These are phyloP conservation scores for Salix dunnii DNA, from an alignment of 345 rosid genomes.

Conservation along the genomic window DNA sequence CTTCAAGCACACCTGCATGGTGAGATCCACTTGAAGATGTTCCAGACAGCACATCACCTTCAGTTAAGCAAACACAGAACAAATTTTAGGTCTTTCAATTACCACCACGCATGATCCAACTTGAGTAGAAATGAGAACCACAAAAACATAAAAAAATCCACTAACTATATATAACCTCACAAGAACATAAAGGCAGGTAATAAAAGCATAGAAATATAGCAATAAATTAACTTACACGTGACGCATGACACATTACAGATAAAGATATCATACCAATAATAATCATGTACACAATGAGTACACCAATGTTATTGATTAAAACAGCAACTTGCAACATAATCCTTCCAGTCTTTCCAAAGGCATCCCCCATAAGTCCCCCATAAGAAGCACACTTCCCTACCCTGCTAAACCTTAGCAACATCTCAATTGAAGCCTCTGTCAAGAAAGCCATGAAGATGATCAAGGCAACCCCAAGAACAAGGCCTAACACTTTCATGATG, in stretches of 20 bases:
- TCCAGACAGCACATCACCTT: constrained; percentile 84
- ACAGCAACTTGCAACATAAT: constrained; percentile 59
- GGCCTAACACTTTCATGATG: constrained; percentile 81
- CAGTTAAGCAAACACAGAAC: constrained; percentile 13
- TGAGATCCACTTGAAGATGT: constrained; percentile 72
- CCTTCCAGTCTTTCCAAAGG: constrained; percentile 78
- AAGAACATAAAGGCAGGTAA: not conserved
- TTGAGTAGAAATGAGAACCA: not conserved
- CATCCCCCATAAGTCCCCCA: constrained; percentile 79
- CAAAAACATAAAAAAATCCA: not conserved
- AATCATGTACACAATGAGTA: constrained; percentile 92
- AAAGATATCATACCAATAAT: constrained; percentile 60
- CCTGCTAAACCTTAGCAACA: constrained; percentile 76
- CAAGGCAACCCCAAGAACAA: constrained; percentile 59
- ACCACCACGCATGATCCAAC: not conserved
- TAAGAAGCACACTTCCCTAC: constrained; percentile 63
- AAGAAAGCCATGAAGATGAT: constrained; percentile 80
- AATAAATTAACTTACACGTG: not conserved
- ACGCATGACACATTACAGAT: not conserved
- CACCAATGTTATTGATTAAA: constrained; percentile 76
- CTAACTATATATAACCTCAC: not conserved
- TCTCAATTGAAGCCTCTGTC: constrained; percentile 68
- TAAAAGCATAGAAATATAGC: not conserved
- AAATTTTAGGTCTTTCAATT: constrained; percentile 5
- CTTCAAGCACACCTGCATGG: constrained; percentile 80